Conservation (phyloP, 129 eudicot species). For the Flaveria ramosissima region DNA sequence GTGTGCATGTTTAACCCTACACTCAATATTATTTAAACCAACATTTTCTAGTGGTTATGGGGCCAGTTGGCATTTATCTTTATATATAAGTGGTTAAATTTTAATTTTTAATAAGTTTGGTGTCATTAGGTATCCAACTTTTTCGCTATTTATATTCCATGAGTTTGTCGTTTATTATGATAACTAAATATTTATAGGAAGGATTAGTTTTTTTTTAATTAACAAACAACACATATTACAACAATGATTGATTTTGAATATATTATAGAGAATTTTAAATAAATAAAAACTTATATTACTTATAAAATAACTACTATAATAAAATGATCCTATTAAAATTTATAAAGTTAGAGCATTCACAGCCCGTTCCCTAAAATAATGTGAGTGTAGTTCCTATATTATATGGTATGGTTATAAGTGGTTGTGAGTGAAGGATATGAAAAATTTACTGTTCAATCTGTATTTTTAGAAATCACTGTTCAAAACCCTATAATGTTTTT, state of each 20-base stretch:
- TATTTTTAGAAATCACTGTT: too few relatives aligned
- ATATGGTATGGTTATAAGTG: too few relatives aligned
- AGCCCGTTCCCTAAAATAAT: too few relatives aligned
- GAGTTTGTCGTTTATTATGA: conserved; percentile 16
- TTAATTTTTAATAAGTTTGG: conserved; percentile 9
- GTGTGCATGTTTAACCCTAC: conserved; percentile 22
- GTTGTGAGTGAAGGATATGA: too few relatives aligned
- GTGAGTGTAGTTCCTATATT: too few relatives aligned
- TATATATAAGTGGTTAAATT: neutral
- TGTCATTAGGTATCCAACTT: conserved; percentile 30
- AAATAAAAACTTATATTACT: neutral
- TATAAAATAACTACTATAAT: too few relatives aligned
- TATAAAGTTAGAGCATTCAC: too few relatives aligned
- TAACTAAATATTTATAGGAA: neutral
- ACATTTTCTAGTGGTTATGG: conserved; percentile 21
- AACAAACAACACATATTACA: neutral
- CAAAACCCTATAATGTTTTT: too few relatives aligned
- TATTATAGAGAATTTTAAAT: neutral
- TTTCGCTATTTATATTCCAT: neutral
- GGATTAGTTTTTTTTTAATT: neutral
- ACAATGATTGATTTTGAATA: conserved; percentile 11
- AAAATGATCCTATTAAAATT: too few relatives aligned
- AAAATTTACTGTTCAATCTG: too few relatives aligned
- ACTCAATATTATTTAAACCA: conserved; percentile 3
- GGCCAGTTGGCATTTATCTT: conserved; percentile 29